phyloP scores from a whole-genome alignment of 2,329 filamentous ascomycete genomes.

The Juglanconis juglandina region DNA sequence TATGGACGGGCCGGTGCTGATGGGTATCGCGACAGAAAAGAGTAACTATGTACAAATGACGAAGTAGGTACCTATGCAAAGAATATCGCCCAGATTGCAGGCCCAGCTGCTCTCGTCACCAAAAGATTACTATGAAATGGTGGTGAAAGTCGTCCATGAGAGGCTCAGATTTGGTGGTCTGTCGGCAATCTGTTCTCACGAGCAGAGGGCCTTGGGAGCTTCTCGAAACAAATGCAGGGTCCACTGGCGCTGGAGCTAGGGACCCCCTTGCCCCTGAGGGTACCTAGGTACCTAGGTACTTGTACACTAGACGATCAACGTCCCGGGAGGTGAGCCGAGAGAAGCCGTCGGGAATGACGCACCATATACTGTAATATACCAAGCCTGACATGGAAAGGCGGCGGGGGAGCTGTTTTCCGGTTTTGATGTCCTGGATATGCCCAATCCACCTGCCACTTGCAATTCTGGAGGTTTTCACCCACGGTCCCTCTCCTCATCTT shows the following conservation, averaged over 20 bases:
- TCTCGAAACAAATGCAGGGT: background rate
- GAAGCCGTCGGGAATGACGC: background rate
- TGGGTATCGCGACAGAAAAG: background rate
- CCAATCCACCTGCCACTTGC: no score
- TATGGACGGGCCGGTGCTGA: background rate
- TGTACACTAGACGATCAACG: background rate
- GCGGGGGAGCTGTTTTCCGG: no score
- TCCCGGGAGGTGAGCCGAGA: background rate
- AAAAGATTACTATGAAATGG: background rate
- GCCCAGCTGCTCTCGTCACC: conserved; percentile 2
- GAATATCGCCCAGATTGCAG: background rate
- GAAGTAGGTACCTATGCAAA: background rate
- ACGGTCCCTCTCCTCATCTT: background rate
- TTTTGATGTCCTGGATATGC: no score
- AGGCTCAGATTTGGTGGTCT: conserved; percentile 27
- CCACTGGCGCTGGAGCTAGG: background rate
- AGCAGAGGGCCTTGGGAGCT: background rate
- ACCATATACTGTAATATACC: background rate
- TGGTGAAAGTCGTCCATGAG: background rate
- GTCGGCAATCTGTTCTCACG: conserved; percentile 25
- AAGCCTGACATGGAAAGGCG: no score
- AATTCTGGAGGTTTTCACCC: no score
- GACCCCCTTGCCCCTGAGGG: background rate
- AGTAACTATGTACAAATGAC: background rate
- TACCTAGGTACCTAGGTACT: background rate